Evolutionary conservation across 1,139 yeast species (phyloP), one percentile per base, ranked within the genome.

Genomic region (Lodderomyces elongisporus): DNA sequence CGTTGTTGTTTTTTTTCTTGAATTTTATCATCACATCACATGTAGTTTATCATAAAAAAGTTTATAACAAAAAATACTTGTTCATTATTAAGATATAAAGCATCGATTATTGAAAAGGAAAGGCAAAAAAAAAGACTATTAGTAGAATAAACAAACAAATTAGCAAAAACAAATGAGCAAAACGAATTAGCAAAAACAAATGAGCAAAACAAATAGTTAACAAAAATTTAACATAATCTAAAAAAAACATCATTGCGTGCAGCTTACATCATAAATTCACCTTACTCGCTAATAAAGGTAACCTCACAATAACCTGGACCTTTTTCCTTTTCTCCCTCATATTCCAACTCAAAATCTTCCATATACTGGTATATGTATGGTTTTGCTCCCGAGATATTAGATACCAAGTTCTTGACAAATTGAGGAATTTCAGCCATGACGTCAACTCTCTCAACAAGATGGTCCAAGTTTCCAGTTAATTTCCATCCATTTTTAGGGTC

Each of bases 371-470:
- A 91, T 51, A 91, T 89, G 64, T 77, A 91, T 24, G 98, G 98
- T 56, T 81, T 85, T 28, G 97, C 82, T 35, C 97, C 98, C 10
- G 95, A 91, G 38, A 89, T 93, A 40, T 95, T 96, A 44, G 89
- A 79, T 28, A 87, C 97, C 41, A 91, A 85, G 49, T 81, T 84
- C 62, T 91, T 91, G 45, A 91, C 95, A 61, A 91, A 88, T 46
- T 77, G 81, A 28, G 98, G 98, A 41, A 91, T 82, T 64, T 91
- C 98, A 28, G 91, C 88, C 96, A 91, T 88, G 41, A 91, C 97
- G 60, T 91, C 98, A 37, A 91, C 89, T 53, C 97, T 78, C 63
- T 87, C 96, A 35, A 85, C 79, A 47, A 85, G 62, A 33, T 70
- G 60, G 15, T 56, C 57, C 46, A 89, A 69, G 12, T 66, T 62